These are phyloP conservation scores for Fusarium humuli DNA, from an alignment of 2,329 filamentous ascomycete genomes.

Conservation along the genomic window DNA sequence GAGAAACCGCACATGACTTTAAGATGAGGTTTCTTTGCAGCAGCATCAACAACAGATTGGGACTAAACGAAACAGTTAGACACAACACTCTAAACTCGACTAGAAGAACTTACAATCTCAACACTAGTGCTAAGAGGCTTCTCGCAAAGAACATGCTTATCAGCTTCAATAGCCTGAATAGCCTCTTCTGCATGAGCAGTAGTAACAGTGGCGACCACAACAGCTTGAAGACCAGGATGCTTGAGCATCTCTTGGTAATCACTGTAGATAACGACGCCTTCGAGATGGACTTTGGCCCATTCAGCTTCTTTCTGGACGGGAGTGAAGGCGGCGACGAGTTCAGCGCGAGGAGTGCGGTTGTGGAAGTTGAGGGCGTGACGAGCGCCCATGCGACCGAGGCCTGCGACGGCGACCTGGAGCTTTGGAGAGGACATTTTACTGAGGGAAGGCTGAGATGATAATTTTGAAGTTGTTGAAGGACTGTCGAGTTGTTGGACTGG, in stretches of 20 bases:
- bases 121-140: constrained; percentile 50
- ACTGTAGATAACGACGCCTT: constrained; percentile 41
- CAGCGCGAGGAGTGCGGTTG: constrained; percentile 41
- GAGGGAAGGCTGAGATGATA: too few relatives aligned
- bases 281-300: constrained; percentile 40
- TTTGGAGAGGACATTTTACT: constrained; percentile 39
- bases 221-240: constrained; percentile 45
- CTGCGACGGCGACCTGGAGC: constrained; percentile 43
- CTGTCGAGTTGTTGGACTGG: not conserved
- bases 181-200: constrained; percentile 45
- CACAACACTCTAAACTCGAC: not conserved
- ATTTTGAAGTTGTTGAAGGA: not conserved
- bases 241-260: constrained; percentile 47
- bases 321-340: constrained; percentile 45
- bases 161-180: constrained; percentile 45
- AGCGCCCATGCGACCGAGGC: constrained; percentile 46
- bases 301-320: constrained; percentile 43
- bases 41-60: constrained; percentile 69
- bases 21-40: constrained; percentile 65
- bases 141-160: constrained; percentile 46
- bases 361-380: constrained; percentile 46
- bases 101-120: constrained; percentile 61
- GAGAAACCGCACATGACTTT: constrained; percentile 68
- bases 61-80: constrained; percentile 55
- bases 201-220: constrained; percentile 44